Evolutionary conservation across 768 basidiomycete species (phyloP).

Genomic region (Podaxis pistillaris): DNA sequence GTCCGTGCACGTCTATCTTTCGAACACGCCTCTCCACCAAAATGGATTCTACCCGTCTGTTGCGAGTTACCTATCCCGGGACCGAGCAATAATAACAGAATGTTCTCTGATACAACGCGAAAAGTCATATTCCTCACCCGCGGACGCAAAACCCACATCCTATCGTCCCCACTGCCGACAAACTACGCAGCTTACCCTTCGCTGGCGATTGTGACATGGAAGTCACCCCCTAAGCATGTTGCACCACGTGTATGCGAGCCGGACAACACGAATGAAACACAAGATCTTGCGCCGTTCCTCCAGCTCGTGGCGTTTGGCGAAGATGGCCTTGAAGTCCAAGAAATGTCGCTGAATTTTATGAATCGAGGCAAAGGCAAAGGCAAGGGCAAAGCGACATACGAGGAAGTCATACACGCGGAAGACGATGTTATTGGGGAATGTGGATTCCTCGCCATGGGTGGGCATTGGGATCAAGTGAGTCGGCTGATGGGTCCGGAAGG

Average conservation of each 20-base stretch:
- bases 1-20: slow-evolving; percentile 31
- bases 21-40: slow-evolving; percentile 22
- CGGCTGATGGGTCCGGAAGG: slow-evolving; percentile 31
- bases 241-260: slow-evolving; percentile 46
- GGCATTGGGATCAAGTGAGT: slow-evolving; percentile 45
- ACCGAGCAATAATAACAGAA: not conserved
- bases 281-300: slow-evolving; percentile 41
- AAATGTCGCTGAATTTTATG: slow-evolving; percentile 55
- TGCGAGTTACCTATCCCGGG: slow-evolving; percentile 45
- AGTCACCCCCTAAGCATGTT: slow-evolving; percentile 52
- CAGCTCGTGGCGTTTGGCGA: slow-evolving; percentile 72
- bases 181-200: slow-evolving; percentile 46
- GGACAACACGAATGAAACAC: slow-evolving; percentile 20
- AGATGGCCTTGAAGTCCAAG: slow-evolving; percentile 73
- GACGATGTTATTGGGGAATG: slow-evolving; percentile 65
- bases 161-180: slow-evolving; percentile 66
- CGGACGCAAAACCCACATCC: slow-evolving; percentile 65
- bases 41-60: slow-evolving; percentile 51
- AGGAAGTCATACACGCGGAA: slow-evolving; percentile 52
- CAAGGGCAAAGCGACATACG: slow-evolving; percentile 46
- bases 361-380: slow-evolving; percentile 46
- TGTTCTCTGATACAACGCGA: slow-evolving; percentile 30
- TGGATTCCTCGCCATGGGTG: slow-evolving; percentile 54
- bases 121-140: slow-evolving; percentile 66
- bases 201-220: slow-evolving; percentile 57